Percentiles rank a stretch among this genome's conserved stretches.
Conservation (phyloP, 1,284 basidiomycete genomes). For the Dichomitus squalens region DNA sequence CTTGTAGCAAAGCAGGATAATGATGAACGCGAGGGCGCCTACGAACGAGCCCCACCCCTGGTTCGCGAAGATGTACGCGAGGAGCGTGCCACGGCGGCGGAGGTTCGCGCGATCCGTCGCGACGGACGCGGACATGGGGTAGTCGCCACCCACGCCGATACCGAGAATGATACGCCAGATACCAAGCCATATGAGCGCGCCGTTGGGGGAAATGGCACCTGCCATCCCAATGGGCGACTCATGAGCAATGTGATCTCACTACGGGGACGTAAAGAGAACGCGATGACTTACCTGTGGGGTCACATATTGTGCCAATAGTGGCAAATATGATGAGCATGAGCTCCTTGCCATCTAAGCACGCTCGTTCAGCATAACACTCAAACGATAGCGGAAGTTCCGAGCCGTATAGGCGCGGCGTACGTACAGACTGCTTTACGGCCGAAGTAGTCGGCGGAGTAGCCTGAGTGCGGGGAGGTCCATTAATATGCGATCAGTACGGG, state of each 20-base stretch:
- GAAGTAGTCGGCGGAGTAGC: slow-evolving; percentile 65
- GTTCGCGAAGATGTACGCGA: slow-evolving; percentile 76
- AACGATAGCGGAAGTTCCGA: not conserved
- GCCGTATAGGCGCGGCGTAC: slow-evolving; percentile 22
- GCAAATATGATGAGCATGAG: slow-evolving; percentile 78
- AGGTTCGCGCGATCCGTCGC: slow-evolving; percentile 72
- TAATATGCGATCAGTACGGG: not conserved
- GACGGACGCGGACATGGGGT: slow-evolving; percentile 77
- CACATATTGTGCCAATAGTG: slow-evolving; percentile 60
- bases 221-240: not conserved
- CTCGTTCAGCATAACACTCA: not conserved
- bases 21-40: slow-evolving; percentile 67
- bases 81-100: slow-evolving; percentile 72
- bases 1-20: slow-evolving; percentile 73
- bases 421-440: slow-evolving; percentile 68
- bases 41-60: slow-evolving; percentile 77
- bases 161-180: slow-evolving; percentile 74
- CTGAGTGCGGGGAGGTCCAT: slow-evolving; percentile 9
- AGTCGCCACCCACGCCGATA: slow-evolving; percentile 81
- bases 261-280: not conserved
- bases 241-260: not conserved
- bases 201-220: slow-evolving; percentile 46
- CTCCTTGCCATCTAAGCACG: slow-evolving; percentile 65
- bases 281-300: slow-evolving; percentile 43
- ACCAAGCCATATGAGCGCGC: slow-evolving; percentile 59